These are phyloP conservation scores for Tolypocladium nubicola DNA, from an alignment of 2,329 filamentous ascomycete genomes.

Conservation along the genomic window DNA sequence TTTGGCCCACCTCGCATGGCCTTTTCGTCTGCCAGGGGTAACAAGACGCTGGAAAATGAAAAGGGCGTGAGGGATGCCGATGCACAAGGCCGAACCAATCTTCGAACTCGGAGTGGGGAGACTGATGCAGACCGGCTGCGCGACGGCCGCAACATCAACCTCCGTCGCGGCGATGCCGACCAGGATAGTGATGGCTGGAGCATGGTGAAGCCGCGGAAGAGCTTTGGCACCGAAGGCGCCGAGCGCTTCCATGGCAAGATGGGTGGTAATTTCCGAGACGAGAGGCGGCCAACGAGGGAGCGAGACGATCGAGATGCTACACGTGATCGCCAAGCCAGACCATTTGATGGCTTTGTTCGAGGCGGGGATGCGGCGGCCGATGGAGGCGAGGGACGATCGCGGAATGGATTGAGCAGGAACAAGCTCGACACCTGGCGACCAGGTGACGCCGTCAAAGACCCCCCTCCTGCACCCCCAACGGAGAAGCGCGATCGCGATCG, in stretches of 20 bases:
- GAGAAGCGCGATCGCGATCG: constrained; percentile 44
- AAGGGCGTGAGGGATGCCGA: constrained; percentile 42
- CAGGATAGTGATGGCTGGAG: constrained; percentile 64
- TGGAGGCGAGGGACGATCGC: constrained; percentile 41
- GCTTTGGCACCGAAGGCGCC: constrained; percentile 60
- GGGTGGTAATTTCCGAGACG: constrained; percentile 37
- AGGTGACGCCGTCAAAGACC: constrained; percentile 30
- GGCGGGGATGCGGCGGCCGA: constrained; percentile 39
- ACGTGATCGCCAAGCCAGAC: constrained; percentile 34
- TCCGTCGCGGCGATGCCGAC: constrained; percentile 44
- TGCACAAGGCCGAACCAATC: constrained; percentile 44
- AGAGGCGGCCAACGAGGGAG: constrained; percentile 37
- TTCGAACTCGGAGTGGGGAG: constrained; percentile 42
- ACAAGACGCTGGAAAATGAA: constrained; percentile 40
- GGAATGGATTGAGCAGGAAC: constrained; percentile 54
- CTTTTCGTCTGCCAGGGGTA: constrained; percentile 66
- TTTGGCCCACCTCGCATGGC: constrained; percentile 75
- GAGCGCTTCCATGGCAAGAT: constrained; percentile 60
- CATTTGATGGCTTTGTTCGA: constrained; percentile 38
- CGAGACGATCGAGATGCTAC: constrained; percentile 45
- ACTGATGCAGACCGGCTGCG: constrained; percentile 40
- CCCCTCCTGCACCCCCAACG: constrained; percentile 15
- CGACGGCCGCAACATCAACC: constrained; percentile 32
- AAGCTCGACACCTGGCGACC: constrained; percentile 70
- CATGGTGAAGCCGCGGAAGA: constrained; percentile 63